A percentile compares a stretch with the other conserved stretches of the same genome.
Evolutionary conservation across 1,139 yeast species (phyloP).

Genomic region (Saccharomyces pastorianus): DNA sequence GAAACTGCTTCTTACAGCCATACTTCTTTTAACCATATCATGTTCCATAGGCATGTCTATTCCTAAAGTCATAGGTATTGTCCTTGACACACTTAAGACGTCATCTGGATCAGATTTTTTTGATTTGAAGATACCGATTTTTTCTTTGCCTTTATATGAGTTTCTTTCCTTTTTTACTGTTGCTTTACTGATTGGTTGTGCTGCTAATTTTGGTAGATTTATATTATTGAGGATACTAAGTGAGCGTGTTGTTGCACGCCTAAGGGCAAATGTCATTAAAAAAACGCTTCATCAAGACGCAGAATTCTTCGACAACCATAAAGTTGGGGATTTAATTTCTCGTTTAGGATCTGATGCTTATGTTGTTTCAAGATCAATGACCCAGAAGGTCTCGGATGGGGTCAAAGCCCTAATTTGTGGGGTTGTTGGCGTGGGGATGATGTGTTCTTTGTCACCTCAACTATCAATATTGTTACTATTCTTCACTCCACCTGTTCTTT

Average conservation of each 20-base stretch:
- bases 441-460: slow-evolving; percentile 79
- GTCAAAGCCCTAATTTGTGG: slow-evolving; percentile 74
- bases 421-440: slow-evolving; percentile 73
- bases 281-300: slow-evolving; percentile 80
- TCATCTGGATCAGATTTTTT: slow-evolving; percentile 24
- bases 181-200: slow-evolving; percentile 59
- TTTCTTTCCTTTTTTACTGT: slow-evolving; percentile 45
- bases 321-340: slow-evolving; percentile 89
- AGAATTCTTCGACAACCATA: slow-evolving; percentile 83
- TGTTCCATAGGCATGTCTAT: slow-evolving; percentile 63
- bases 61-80: slow-evolving; percentile 78
- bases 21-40: slow-evolving; percentile 50
- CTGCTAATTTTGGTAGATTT: slow-evolving; percentile 74
- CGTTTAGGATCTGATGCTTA: slow-evolving; percentile 84
- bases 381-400: slow-evolving; percentile 89
- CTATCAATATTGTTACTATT: slow-evolving; percentile 68
- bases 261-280: slow-evolving; percentile 69
- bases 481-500: slow-evolving; percentile 72
- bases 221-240: slow-evolving; percentile 69
- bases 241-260: slow-evolving; percentile 76
- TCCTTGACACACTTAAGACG: slow-evolving; percentile 51
- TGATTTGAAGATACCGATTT: slow-evolving; percentile 36
- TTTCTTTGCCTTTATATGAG: slow-evolving; percentile 41
- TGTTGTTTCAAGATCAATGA: slow-evolving; percentile 77
- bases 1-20: slow-evolving; percentile 47